Conservation (phyloP, 257 asterid species). For the Sherardia arvensis region DNA sequence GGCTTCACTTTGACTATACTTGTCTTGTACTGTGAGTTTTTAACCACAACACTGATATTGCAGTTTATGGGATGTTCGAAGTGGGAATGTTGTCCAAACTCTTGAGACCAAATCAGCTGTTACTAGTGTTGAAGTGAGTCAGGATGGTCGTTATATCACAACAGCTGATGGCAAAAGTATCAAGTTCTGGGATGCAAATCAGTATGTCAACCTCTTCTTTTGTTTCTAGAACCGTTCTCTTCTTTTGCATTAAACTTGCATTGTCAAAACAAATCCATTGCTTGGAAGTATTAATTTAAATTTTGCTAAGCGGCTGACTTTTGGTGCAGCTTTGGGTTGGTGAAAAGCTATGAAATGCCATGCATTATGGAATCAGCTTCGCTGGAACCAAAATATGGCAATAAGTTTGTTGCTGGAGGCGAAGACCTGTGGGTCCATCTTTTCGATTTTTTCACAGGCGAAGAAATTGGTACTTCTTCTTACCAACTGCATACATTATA, state of each 20-base stretch:
- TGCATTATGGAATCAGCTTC: constrained; percentile 91
- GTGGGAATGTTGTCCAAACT: constrained; percentile 70
- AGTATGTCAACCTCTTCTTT: constrained; percentile 34
- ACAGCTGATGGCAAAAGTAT: constrained; percentile 86
- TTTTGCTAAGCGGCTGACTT: not conserved
- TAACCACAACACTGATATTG: constrained; percentile 7
- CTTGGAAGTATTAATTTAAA: not conserved
- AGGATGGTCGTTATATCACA: constrained; percentile 85
- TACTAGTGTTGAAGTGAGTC: constrained; percentile 97
- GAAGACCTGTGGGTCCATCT: constrained; percentile 97
- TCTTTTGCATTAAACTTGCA: not conserved
- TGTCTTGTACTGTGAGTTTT: not conserved
- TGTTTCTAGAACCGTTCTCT: not conserved
- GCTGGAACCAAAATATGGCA: constrained; percentile 78
- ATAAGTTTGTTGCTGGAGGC: constrained; percentile 89
- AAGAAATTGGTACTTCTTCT: constrained; percentile 51
- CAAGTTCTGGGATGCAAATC: constrained; percentile 97
- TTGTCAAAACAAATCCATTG: not conserved
- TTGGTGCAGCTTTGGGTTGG: constrained; percentile 69
- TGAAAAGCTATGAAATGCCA: constrained; percentile 77
- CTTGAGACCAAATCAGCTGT: constrained; percentile 83
- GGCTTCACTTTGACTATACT: not conserved
- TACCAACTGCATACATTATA: not conserved
- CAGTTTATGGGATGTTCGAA: constrained; percentile 98
- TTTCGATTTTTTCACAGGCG: constrained; percentile 81